Percentiles rank a stretch among this genome's conserved stretches.
Evolutionary conservation across 805 yeast genomes (phyloP).

Genomic region (Lachancea thermotolerans): DNA sequence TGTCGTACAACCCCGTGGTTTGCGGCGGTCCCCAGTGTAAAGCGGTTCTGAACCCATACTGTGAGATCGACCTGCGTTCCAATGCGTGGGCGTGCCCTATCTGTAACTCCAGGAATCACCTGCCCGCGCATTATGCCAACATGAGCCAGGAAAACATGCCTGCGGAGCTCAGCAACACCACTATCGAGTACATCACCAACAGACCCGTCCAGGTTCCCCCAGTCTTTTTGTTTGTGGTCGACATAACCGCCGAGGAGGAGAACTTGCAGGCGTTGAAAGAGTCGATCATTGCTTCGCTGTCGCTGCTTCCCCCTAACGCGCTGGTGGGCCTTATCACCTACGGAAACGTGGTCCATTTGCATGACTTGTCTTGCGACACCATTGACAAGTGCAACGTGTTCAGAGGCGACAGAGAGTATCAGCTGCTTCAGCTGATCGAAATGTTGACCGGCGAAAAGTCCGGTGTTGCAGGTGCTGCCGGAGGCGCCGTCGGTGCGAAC

Average conservation of each 20-base stretch:
- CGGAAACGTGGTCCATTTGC: constrained; percentile 87
- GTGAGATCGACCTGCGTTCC: constrained; percentile 68
- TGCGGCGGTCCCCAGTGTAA: constrained; percentile 77
- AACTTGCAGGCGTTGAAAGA: constrained; percentile 80
- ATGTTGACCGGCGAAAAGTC: constrained; percentile 55
- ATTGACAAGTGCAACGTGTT: constrained; percentile 74
- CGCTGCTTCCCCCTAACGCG: constrained; percentile 83
- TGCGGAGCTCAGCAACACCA: constrained; percentile 65
- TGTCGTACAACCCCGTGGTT: constrained; percentile 77
- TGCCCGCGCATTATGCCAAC: constrained; percentile 77
- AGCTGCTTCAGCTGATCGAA: constrained; percentile 46
- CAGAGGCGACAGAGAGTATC: constrained; percentile 82
- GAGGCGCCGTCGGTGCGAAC: constrained; percentile 25
- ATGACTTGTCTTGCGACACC: constrained; percentile 65
- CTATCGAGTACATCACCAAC: constrained; percentile 78
- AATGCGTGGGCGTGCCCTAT: constrained; percentile 81
- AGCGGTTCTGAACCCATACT: constrained; percentile 80
- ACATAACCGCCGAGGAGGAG: constrained; percentile 84
- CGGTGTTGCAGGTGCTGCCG: constrained; percentile 26
- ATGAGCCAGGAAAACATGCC: constrained; percentile 75
- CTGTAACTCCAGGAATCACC: constrained; percentile 69
- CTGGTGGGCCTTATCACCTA: constrained; percentile 76
- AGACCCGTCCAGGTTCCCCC: constrained; percentile 84
- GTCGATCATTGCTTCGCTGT: constrained; percentile 64
- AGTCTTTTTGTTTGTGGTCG: constrained; percentile 77